Evolutionary conservation across 2,329 filamentous ascomycete genomes (phyloP).

Genomic region (Aspergillus intermedius): DNA sequence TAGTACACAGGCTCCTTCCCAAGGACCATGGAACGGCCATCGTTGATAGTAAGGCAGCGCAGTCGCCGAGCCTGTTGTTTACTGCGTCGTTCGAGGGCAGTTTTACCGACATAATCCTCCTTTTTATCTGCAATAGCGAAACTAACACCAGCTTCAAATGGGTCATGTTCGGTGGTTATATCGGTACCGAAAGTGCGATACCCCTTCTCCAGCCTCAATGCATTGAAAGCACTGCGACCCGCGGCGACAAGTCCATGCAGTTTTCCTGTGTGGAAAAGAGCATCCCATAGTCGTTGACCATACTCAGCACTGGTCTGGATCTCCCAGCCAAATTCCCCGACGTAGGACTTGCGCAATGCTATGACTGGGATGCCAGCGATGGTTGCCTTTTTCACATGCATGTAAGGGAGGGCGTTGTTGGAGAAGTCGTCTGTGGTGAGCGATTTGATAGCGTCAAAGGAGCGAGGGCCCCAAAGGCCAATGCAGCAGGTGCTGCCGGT

Average conservation of each 20-base stretch:
- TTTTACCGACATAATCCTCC: constrained; percentile 45
- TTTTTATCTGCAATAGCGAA: constrained; percentile 39
- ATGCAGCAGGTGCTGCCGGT: constrained; percentile 56
- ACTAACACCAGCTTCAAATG: constrained; percentile 53
- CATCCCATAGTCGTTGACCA: constrained; percentile 54
- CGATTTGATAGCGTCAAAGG: constrained; percentile 45
- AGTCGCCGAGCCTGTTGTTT: constrained; percentile 31
- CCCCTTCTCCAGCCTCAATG: constrained; percentile 55
- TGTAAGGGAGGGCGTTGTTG: constrained; percentile 41
- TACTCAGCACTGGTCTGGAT: constrained; percentile 55
- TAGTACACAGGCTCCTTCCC: constrained; percentile 58
- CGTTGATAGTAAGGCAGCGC: constrained; percentile 50
- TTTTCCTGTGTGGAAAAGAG: constrained; percentile 50
- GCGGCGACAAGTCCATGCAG: constrained; percentile 52
- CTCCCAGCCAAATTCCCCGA: constrained; percentile 59
- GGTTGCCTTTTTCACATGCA: constrained; percentile 43
- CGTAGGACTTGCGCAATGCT: constrained; percentile 52
- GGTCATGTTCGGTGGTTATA: constrained; percentile 56
- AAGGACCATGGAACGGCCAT: constrained; percentile 51
- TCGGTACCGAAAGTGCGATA: constrained; percentile 53
- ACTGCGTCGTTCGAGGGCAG: constrained; percentile 41
- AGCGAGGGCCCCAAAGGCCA: constrained; percentile 56
- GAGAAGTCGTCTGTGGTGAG: constrained; percentile 26
- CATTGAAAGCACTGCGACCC: constrained; percentile 53
- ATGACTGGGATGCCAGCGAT: constrained; percentile 53